Evolutionary conservation across 2,329 filamentous ascomycete genomes (phyloP).

Genomic region (Colletotrichum liriopes): DNA sequence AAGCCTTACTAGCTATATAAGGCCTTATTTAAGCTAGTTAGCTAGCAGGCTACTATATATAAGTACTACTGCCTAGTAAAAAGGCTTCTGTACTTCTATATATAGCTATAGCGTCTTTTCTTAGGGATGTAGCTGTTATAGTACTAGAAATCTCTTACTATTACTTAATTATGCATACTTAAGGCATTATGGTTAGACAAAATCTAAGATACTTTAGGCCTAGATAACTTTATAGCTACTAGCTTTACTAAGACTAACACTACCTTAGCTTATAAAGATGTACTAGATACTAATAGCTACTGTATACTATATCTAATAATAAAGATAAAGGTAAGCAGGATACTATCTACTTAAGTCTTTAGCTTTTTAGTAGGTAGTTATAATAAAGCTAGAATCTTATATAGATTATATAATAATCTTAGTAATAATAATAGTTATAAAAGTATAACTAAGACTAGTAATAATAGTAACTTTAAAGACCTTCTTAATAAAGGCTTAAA

Average conservation of each 20-base stretch:
- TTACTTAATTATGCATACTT: not conserved
- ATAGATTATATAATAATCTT: not conserved
- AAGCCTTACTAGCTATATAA: conserved; percentile 9
- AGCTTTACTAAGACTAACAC: not conserved
- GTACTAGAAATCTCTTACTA: not conserved
- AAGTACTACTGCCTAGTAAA: not conserved
- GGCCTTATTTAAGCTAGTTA: conserved; percentile 6
- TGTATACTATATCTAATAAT: not conserved
- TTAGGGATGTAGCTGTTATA: not conserved
- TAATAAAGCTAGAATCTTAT: not conserved
- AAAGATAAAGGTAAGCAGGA: not conserved
- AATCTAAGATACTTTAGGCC: not conserved
- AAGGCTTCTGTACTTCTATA: conserved; percentile 1
- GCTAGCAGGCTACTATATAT: not conserved
- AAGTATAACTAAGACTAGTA: not conserved
- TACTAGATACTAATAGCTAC: not conserved
- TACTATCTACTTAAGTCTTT: not conserved
- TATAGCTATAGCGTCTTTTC: not conserved
- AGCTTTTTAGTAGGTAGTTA: not conserved
- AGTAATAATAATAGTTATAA: not conserved
- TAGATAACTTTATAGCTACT: not conserved
- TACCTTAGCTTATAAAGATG: not conserved
- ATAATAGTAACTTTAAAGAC: not conserved
- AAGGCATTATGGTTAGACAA: not conserved
- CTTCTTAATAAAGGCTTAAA: not conserved